These are phyloP conservation scores for Colletotrichum shisoi DNA, from an alignment of 2,329 filamentous ascomycete genomes.

Conservation along the genomic window DNA sequence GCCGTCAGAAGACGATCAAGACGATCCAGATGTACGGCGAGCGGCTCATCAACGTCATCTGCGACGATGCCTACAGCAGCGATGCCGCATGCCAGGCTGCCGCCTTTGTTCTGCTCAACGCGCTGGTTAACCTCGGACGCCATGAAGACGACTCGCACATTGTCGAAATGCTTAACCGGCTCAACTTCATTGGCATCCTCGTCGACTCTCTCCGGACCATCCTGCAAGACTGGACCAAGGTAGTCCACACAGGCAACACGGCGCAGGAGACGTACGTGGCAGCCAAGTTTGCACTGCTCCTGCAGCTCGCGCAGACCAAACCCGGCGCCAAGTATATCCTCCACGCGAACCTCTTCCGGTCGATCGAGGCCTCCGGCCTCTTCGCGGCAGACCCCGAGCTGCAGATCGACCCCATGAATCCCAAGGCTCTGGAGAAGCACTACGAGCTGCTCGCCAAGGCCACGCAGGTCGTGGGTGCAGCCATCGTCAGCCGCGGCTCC, in stretches of 20 bases:
- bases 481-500: slow-evolving; percentile 80
- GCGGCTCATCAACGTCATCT: slow-evolving; percentile 82
- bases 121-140: slow-evolving; percentile 76
- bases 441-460: slow-evolving; percentile 84
- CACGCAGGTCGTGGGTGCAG: slow-evolving; percentile 81
- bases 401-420: slow-evolving; percentile 76
- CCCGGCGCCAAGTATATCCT: slow-evolving; percentile 87
- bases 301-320: slow-evolving; percentile 83
- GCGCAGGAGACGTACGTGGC: slow-evolving; percentile 65
- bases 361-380: slow-evolving; percentile 81
- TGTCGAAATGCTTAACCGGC: slow-evolving; percentile 78
- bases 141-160: slow-evolving; percentile 76
- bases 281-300: slow-evolving; percentile 80
- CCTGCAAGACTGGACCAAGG: slow-evolving; percentile 72
- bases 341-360: slow-evolving; percentile 85
- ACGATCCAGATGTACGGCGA: slow-evolving; percentile 74
- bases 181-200: slow-evolving; percentile 91
- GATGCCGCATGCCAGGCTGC: slow-evolving; percentile 83
- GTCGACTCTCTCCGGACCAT: slow-evolving; percentile 86
- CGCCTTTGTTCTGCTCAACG: slow-evolving; percentile 82
- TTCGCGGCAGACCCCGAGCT: slow-evolving; percentile 93
- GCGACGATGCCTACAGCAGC: slow-evolving; percentile 90
- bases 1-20: slow-evolving; percentile 71
- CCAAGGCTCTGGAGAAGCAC: slow-evolving; percentile 77
- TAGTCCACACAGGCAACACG: slow-evolving; percentile 55